phyloP scores from a whole-genome alignment of 352 stramenopile genomes.

The Pythium oligandrum region DNA sequence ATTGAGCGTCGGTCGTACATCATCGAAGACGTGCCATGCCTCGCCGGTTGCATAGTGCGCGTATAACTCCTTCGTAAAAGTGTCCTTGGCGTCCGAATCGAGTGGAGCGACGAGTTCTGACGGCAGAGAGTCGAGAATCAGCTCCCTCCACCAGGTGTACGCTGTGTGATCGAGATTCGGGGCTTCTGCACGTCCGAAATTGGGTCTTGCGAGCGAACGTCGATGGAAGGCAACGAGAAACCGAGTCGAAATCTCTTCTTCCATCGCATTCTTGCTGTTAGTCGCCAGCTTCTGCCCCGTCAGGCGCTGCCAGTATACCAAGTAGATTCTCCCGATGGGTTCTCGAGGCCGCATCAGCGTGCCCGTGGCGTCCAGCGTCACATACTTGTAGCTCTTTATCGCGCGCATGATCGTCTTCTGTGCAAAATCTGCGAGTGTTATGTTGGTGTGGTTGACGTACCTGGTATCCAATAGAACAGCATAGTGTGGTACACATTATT shows the following conservation, averaged over 20 bases:
- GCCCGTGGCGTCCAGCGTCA: slow-evolving; percentile 73
- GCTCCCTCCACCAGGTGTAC: slow-evolving; percentile 42
- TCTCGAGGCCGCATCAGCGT: slow-evolving; percentile 57
- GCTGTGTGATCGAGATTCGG: no score
- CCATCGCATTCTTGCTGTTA: slow-evolving; percentile 5
- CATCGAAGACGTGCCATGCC: slow-evolving; percentile 61
- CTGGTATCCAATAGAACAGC: no score
- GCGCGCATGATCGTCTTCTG: no score
- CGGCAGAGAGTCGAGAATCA: slow-evolving; percentile 47
- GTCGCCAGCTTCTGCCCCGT: slow-evolving; percentile 18
- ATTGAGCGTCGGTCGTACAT: slow-evolving; percentile 39
- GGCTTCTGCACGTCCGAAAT: slow-evolving; percentile 34
- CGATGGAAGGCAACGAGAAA: slow-evolving; percentile 31
- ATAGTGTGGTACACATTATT: no score
- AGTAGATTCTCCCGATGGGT: slow-evolving; percentile 40
- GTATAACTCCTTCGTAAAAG: slow-evolving; percentile 47
- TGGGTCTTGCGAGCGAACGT: slow-evolving; percentile 23
- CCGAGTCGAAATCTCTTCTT: slow-evolving; percentile 5
- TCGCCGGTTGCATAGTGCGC: slow-evolving; percentile 36
- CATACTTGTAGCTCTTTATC: not conserved
- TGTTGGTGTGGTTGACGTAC: no score
- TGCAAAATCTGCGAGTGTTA: no score
- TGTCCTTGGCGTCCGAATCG: slow-evolving; percentile 2
- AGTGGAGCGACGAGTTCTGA: slow-evolving; percentile 13
- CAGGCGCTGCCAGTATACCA: slow-evolving; percentile 33